phyloP scores from a whole-genome alignment of 2,329 filamentous ascomycete species.

The Fusarium caatingaense region DNA sequence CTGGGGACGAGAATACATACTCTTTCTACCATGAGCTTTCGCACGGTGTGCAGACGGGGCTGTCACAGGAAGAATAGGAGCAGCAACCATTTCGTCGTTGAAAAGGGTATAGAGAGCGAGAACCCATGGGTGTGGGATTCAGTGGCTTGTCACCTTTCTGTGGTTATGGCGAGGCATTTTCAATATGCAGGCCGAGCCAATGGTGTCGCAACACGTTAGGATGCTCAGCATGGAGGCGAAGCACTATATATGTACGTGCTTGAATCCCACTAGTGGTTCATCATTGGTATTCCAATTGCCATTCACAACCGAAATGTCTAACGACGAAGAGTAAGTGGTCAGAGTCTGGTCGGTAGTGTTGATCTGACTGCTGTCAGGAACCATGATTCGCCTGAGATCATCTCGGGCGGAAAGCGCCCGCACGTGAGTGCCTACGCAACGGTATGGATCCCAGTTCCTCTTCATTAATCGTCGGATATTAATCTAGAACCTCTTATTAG shows the following conservation, averaged over 20 bases:
- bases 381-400: neutral
- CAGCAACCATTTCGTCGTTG: neutral
- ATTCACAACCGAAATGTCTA: neutral
- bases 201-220: neutral
- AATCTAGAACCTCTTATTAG: neutral
- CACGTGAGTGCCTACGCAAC: neutral
- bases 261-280: neutral
- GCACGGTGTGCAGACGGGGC: neutral
- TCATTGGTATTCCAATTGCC: neutral
- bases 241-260: neutral
- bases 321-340: neutral
- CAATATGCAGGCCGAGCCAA: neutral
- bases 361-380: neutral
- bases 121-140: neutral
- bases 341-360: neutral
- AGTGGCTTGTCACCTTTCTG: neutral
- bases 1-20: accelerated
- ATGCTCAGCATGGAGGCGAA: neutral
- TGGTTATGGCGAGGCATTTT: neutral
- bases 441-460: neutral
- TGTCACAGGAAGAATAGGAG: neutral
- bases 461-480: accelerated
- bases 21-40: neutral
- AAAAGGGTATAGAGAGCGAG: neutral
- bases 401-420: constrained; percentile 1